Percentiles rank a stretch among this genome's conserved stretches.
phyloP scores from a whole-genome alignment of 2,329 filamentous ascomycete species.

The Nothophoma quercina region DNA sequence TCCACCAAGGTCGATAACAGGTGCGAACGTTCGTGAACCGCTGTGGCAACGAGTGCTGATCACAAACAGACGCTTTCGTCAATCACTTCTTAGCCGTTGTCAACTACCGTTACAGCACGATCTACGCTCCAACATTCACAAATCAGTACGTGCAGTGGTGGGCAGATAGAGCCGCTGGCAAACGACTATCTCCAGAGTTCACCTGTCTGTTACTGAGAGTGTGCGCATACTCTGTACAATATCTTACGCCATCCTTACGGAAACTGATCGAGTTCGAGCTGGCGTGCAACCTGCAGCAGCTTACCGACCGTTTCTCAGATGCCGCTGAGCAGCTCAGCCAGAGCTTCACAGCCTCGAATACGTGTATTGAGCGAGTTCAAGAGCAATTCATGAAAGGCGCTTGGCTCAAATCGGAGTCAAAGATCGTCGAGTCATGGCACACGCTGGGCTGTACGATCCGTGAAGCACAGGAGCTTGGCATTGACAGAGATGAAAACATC shows the following conservation, averaged over 20 bases:
- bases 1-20: constrained; percentile 45
- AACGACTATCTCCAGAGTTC: constrained; percentile 52
- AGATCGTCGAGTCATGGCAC: constrained; percentile 60
- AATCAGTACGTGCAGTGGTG: constrained; percentile 58
- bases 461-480: constrained; percentile 59
- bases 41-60: constrained; percentile 9
- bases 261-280: constrained; percentile 57
- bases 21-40: constrained; percentile 15
- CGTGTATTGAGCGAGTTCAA: constrained; percentile 57
- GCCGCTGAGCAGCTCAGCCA: constrained; percentile 55
- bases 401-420: constrained; percentile 58
- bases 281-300: constrained; percentile 47
- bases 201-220: constrained; percentile 58
- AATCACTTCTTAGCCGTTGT: constrained; percentile 56
- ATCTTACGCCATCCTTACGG: constrained; percentile 47
- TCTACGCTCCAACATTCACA: constrained; percentile 57
- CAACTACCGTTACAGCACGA: constrained; percentile 57
- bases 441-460: constrained; percentile 54
- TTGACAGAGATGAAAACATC: constrained; percentile 51
- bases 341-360: constrained; percentile 54
- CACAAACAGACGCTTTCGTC: constrained; percentile 52
- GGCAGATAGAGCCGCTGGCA: constrained; percentile 46
- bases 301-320: constrained; percentile 53
- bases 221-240: constrained; percentile 57
- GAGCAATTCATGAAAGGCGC: constrained; percentile 58